Base-by-base conservation (phyloP, 768 basidiomycete species). In the Lenzites betulinus region DNA sequence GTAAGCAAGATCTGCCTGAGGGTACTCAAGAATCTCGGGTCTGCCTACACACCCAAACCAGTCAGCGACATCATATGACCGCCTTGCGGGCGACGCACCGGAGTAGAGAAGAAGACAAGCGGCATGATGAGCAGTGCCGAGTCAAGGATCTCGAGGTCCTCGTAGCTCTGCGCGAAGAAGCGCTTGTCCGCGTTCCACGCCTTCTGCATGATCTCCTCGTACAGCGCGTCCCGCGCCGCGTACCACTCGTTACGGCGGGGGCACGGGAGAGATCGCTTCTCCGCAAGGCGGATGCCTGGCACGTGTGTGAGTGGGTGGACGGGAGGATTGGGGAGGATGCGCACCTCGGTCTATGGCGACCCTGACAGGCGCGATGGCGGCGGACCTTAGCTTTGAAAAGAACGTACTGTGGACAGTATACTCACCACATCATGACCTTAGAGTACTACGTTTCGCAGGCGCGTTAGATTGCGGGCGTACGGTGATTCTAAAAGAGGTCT, bases 61-160 rank as follows among this genome's bases (percentile, higher is more conserved):
- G 35, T 16, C 41, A 47, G 41, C 54, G 8, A 18, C 36, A 15
- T 20, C 35, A 20, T 28, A 15, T 53, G 48, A 1, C 4, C 36
- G 26, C 33, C 44, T 39, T 54, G 41, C 35, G 16, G 7, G 28
- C 20, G 12, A 79, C 86, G 65, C 64, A 90, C 90, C 20, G 86
- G 85, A 41, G 89, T 87, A 71, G 88, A 88, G 78, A 97, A 96
- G 79, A 96, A 97, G 33, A 93, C 90, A 38, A 95, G 79, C 1
- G 95, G 94, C 90, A 93, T 94, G 67, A 95, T 93, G 46, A 95
- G 78, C 51, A 97, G 86, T 15, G 94, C 87, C 15, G 92, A 90
- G 71, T 98, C 96, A 22, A 98, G 72, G 11, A 90, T 80, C 44
- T 88, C 79, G 0, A 79, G 85, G 62, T 93, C 90, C 67, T 98